A percentile compares a stretch with the other conserved stretches of the same genome.
phyloP scores from a whole-genome alignment of 306 rosid genomes.

The Ziziphus jujuba region DNA sequence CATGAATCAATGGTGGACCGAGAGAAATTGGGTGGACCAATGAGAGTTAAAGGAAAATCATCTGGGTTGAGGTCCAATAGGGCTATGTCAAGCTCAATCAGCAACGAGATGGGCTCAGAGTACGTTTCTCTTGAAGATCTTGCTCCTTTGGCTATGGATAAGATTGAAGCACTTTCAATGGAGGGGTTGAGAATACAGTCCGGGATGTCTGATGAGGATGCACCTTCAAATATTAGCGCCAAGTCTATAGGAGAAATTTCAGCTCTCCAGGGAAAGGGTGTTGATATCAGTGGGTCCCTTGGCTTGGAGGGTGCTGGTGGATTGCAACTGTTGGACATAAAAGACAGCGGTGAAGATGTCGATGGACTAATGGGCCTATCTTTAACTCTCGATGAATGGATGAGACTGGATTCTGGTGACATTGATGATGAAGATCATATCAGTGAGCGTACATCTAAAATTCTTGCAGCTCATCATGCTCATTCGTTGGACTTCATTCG shows the following conservation, averaged over 20 bases:
- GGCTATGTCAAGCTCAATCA: conserved; percentile 33
- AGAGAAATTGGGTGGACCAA: conserved; percentile 32
- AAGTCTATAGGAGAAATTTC: conserved; percentile 55
- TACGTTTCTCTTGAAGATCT: conserved; percentile 85
- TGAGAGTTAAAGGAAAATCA: conserved; percentile 34
- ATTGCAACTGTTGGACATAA: conserved; percentile 62
- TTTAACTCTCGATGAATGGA: conserved; percentile 90
- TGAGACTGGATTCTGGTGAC: conserved; percentile 87
- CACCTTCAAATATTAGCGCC: conserved; percentile 71
- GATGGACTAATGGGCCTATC: conserved; percentile 86
- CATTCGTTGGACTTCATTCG: conserved; percentile 59
- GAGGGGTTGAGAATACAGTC: conserved; percentile 96
- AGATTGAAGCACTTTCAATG: conserved; percentile 83
- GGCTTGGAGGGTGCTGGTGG: conserved; percentile 85
- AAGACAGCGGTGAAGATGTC: conserved; percentile 43
- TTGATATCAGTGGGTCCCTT: conserved; percentile 46
- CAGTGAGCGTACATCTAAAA: conserved; percentile 75
- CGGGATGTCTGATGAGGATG: conserved; percentile 75
- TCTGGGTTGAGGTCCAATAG: conserved; percentile 37
- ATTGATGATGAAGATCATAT: conserved; percentile 71
- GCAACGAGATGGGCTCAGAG: conserved; percentile 45
- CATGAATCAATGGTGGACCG: conserved; percentile 41
- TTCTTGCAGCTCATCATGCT: conserved; percentile 93
- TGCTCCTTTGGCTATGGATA: conserved; percentile 87
- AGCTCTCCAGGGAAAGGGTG: conserved; percentile 61